A percentile compares a stretch with the other conserved stretches of the same genome.
Evolutionary conservation across 495 filamentous ascomycete genomes (phyloP).

Genomic region (Viridothelium virens): DNA sequence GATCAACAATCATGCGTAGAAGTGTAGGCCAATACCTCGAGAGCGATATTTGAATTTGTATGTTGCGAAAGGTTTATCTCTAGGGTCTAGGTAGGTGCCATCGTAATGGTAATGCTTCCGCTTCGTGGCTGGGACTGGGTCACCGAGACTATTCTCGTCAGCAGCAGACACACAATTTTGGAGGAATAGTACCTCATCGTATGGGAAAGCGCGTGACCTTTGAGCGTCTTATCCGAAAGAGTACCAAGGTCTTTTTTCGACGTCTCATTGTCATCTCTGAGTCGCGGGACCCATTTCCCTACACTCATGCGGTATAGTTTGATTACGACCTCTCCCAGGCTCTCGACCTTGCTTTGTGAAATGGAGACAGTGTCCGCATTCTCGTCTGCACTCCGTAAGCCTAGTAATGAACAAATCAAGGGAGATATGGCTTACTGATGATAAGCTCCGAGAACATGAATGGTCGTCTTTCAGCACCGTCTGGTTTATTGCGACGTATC

Average conservation of each 20-base stretch:
- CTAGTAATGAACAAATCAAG: neutral
- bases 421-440: neutral
- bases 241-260: neutral
- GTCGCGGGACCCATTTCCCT: neutral
- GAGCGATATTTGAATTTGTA: constrained; percentile 25
- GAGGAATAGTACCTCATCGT: constrained; percentile 3
- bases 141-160: constrained; percentile 2
- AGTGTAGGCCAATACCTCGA: constrained; percentile 9
- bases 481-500: neutral
- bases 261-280: neutral
- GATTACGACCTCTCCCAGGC: constrained; percentile 11
- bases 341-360: neutral
- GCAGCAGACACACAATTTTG: neutral
- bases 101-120: no score
- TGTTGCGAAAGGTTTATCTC: constrained; percentile 16
- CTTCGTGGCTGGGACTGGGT: neutral
- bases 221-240: constrained; percentile 23
- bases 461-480: neutral
- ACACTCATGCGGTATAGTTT: neutral
- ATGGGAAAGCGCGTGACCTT: constrained; percentile 24
- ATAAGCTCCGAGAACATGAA: constrained; percentile 10
- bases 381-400: neutral
- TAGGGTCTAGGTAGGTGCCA: neutral
- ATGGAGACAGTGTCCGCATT: neutral
- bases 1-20: neutral